Evolutionary conservation across 345 rosid species (phyloP), one percentile per base, ranked within the genome.

Genomic region (Acer campestre): DNA sequence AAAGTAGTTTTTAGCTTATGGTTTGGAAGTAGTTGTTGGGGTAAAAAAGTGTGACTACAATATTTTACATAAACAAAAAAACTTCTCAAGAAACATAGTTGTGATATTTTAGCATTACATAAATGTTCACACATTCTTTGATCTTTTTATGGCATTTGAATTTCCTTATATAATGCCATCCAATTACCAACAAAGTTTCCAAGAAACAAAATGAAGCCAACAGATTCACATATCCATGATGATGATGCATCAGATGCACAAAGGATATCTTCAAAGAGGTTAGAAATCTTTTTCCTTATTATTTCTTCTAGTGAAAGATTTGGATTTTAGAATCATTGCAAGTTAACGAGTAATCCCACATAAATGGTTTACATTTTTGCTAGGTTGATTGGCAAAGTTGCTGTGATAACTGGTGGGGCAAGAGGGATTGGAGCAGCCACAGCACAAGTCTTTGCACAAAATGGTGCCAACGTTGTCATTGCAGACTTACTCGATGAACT

Each of bases 341-440:
- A 42, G 10, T 42, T 42, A 7, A 42, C 8, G 46, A 42, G 10
- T 42, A 42, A 42, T 42, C 16, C 20, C 61, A 56, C 20, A 56
- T 56, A 20, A 56, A 56, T 5, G 61, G 23, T n/a, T 56, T 56
- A 17, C 23, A 5, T 58, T 22, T 27, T 31, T 31, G 16, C 20
- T 35, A 90, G 85, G 87, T 77, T 94, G 79, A 67, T 6, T 25
- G 88, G 89, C 18, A 90, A 88, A 82, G 98, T 91, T 20, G 97
- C 89, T 8, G 85, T 93, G 0, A 83, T 94, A 79, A 93, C 97
- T 2, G 98, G 95, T 6, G 98, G 94, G 27, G 97, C 97, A 48
- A 90, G 94, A 81, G 98, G 97, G 20, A 94, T 91, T 3, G 97
- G 97, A 63, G 98, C 94, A 7, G 94, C 97, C 27, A 85, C 92